Evolutionary conservation across 1,284 basidiomycete genomes (phyloP).

Genomic region (Cryptococcus depauperatus): DNA sequence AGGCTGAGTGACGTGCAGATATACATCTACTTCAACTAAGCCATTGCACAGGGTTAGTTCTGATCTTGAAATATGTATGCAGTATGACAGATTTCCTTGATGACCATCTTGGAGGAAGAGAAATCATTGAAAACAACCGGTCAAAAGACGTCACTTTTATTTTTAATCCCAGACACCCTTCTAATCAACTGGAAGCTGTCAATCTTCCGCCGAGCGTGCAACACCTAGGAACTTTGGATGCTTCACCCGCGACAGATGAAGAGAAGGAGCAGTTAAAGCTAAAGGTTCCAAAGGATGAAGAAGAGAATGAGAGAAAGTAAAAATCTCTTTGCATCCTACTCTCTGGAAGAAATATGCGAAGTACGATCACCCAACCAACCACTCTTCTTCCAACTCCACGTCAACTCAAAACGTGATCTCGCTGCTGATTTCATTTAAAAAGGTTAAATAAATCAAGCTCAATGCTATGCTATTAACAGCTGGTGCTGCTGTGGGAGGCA

Average conservation of each 20-base stretch:
- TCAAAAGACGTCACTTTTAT: conserved; percentile 38
- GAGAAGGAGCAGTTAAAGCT: conserved; percentile 30
- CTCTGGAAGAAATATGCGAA: conserved; percentile 50
- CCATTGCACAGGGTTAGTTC: not conserved
- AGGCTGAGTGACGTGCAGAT: conserved; percentile 7
- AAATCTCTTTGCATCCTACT: conserved; percentile 64
- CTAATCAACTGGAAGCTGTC: conserved; percentile 34
- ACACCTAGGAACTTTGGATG: conserved; percentile 27
- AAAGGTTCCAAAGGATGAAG: conserved; percentile 30
- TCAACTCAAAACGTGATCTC: conserved; percentile 61
- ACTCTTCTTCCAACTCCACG: conserved; percentile 78
- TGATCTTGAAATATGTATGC: no score
- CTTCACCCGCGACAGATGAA: conserved; percentile 18
- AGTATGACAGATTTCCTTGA: conserved; percentile 40
- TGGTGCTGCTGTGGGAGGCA: conserved; percentile 76
- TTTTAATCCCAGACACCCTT: conserved; percentile 39
- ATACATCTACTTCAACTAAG: conserved; percentile 18
- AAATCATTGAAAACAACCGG: conserved; percentile 34
- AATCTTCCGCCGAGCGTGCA: conserved; percentile 33
- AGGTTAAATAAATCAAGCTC: conserved; percentile 58
- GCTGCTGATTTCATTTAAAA: conserved; percentile 64
- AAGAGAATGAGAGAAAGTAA: conserved; percentile 25
- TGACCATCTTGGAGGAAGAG: conserved; percentile 41
- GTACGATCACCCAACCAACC: conserved; percentile 53
- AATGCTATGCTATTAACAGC: conserved; percentile 81